A percentile compares a stretch with the other conserved stretches of the same genome.
These are phyloP conservation scores for Solanum corneliomulleri DNA, from an alignment of 257 asterid species.

Conservation along the genomic window DNA sequence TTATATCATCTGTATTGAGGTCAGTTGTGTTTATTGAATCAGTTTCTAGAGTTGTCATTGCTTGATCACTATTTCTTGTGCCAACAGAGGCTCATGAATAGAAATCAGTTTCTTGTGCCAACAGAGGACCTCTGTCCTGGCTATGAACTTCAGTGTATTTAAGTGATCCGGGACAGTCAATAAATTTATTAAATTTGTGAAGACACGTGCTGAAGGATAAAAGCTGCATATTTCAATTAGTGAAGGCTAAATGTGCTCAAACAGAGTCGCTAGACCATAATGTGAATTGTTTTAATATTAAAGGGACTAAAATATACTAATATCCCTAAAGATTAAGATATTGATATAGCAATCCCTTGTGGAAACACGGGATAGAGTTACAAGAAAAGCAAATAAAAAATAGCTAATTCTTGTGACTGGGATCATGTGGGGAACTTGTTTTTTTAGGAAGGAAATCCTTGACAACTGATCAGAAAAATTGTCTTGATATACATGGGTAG, in stretches of 20 bases:
- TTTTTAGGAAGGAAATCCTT: background rate
- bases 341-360: background rate
- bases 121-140: background rate
- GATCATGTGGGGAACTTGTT: background rate
- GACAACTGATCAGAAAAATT: background rate
- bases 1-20: slow-evolving; percentile 95
- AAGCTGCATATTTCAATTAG: background rate
- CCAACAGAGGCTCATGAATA: background rate
- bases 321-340: background rate
- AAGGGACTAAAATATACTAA: background rate
- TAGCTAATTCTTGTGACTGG: background rate
- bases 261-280: background rate
- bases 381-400: background rate
- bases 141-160: background rate
- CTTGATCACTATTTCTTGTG: background rate
- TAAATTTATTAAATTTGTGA: background rate
- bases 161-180: background rate
- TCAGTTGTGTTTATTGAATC: slow-evolving; percentile 8
- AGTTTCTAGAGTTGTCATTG: background rate
- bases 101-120: background rate
- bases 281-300: background rate
- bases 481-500: background rate
- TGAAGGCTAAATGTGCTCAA: background rate
- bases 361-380: background rate
- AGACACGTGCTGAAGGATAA: background rate